A percentile compares a stretch with the other conserved stretches of the same genome.
Conservation (phyloP, 2,329 filamentous ascomycete genomes). For the Alternaria conjuncta region DNA sequence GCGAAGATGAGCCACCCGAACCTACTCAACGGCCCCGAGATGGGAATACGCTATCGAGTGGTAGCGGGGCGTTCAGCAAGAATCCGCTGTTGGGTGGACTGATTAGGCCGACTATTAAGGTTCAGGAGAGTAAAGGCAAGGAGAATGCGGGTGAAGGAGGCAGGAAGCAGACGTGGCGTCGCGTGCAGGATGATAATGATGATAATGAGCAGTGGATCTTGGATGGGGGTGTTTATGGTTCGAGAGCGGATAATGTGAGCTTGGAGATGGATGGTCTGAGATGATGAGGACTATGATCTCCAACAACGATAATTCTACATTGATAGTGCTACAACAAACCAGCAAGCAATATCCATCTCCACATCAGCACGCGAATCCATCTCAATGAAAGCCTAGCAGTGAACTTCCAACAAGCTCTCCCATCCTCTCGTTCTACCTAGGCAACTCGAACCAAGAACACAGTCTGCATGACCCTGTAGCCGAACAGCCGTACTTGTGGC, state of each 20-base stretch:
- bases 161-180: conserved; percentile 54
- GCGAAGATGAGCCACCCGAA: conserved; percentile 57
- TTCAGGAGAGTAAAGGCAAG: conserved; percentile 62
- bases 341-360: background rate
- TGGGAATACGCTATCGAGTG: conserved; percentile 31
- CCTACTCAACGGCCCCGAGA: conserved; percentile 32
- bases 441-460: background rate
- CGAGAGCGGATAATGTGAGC: conserved; percentile 20
- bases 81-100: conserved; percentile 72
- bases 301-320: too few relatives aligned
- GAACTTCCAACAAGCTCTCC: background rate
- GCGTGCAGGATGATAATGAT: conserved; percentile 60
- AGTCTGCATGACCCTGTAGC: background rate
- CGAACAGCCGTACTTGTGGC: background rate
- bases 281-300: too few relatives aligned
- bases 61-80: conserved; percentile 67
- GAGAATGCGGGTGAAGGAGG: conserved; percentile 46
- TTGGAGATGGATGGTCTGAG: conserved; percentile 22
- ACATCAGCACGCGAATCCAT: background rate
- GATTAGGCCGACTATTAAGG: conserved; percentile 66
- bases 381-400: background rate
- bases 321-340: background rate
- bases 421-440: background rate
- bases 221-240: conserved; percentile 58
- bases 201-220: conserved; percentile 62